Evolutionary conservation across 164 flowering plant species (phyloP).

Genomic region (Liquidambar formosana): DNA sequence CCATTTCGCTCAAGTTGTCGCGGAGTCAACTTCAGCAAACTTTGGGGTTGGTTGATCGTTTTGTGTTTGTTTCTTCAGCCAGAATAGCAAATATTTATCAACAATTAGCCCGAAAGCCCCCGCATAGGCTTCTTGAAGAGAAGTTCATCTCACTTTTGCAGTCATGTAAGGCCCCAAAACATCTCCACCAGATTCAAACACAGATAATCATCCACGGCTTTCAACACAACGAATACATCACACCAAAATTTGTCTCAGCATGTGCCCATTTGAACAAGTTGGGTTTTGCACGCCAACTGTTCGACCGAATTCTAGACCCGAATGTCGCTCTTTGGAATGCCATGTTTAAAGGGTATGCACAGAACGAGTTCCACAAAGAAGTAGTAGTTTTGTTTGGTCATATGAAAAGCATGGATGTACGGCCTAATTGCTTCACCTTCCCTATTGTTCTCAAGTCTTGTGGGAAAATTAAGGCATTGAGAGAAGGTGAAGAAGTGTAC

Average conservation of each 20-base stretch:
- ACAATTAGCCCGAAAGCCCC: slow-evolving; percentile 17
- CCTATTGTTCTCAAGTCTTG: slow-evolving; percentile 64
- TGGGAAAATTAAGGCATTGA: slow-evolving; percentile 30
- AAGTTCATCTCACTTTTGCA: slow-evolving; percentile 47
- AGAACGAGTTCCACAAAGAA: slow-evolving; percentile 32
- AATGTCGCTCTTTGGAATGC: slow-evolving; percentile 50
- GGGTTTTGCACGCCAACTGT: slow-evolving; percentile 42
- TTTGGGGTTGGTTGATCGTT: too few species aligned
- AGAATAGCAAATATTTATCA: slow-evolving; percentile 24
- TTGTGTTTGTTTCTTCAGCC: background rate
- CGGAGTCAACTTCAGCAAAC: too few species aligned
- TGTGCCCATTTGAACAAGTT: slow-evolving; percentile 27
- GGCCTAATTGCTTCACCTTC: slow-evolving; percentile 58
- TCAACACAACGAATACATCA: slow-evolving; percentile 30
- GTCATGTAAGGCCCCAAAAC: slow-evolving; percentile 45
- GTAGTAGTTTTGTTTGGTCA: slow-evolving; percentile 38
- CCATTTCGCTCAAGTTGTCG: too few species aligned
- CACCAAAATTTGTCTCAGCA: slow-evolving; percentile 45
- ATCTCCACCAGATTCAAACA: slow-evolving; percentile 47
- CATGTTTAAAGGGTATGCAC: slow-evolving; percentile 56
- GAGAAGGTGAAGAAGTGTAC: slow-evolving; percentile 56
- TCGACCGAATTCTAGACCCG: slow-evolving; percentile 49
- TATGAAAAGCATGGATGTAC: slow-evolving; percentile 44
- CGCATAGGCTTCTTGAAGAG: slow-evolving; percentile 44
- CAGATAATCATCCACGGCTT: slow-evolving; percentile 47